A percentile compares a stretch with the other conserved stretches of the same genome.
phyloP scores from a whole-genome alignment of 2,329 filamentous ascomycete genomes.

The Sordariomycetes sp. region DNA sequence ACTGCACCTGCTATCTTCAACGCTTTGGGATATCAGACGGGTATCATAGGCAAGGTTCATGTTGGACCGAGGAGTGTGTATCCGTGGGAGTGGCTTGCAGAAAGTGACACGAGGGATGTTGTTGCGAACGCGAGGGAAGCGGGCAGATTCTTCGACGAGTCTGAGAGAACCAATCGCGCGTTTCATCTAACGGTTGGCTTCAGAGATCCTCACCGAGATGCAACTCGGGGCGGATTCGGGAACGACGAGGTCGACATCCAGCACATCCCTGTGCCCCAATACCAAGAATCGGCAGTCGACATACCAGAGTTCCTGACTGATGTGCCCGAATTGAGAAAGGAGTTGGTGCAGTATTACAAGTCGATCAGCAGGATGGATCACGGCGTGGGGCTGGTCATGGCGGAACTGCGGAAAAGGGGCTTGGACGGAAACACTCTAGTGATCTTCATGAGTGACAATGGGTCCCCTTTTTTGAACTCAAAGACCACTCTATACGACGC shows the following conservation, averaged over 20 bases:
- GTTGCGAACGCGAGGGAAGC: constrained; percentile 26
- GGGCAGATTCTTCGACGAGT: constrained; percentile 24
- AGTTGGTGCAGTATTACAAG: constrained; percentile 32
- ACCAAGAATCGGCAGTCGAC: constrained; percentile 21
- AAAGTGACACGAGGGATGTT: constrained; percentile 33
- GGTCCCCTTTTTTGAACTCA: constrained; percentile 39
- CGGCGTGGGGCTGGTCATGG: constrained; percentile 29
- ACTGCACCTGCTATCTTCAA: constrained; percentile 28
- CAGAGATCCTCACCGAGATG: constrained; percentile 35
- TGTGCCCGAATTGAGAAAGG: constrained; percentile 25
- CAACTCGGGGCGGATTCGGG: constrained; percentile 29
- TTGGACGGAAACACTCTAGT: constrained; percentile 28
- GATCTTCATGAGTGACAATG: constrained; percentile 38
- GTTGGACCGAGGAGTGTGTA: constrained; percentile 30
- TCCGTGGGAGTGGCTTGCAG: constrained; percentile 29
- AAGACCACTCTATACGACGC: constrained; percentile 41
- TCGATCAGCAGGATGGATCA: constrained; percentile 30
- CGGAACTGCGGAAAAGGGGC: constrained; percentile 19
- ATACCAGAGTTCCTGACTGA: constrained; percentile 32
- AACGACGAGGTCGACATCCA: constrained; percentile 16
- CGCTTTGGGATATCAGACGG: constrained; percentile 30
- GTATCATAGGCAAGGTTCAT: constrained; percentile 38
- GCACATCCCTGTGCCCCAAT: constrained; percentile 6
- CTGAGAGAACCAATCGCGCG: constrained; percentile 17
- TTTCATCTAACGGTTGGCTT: constrained; percentile 37